These are phyloP conservation scores for Elaeis guineensis DNA, from an alignment of 176 grass and related monocot species.

Conservation along the genomic window DNA sequence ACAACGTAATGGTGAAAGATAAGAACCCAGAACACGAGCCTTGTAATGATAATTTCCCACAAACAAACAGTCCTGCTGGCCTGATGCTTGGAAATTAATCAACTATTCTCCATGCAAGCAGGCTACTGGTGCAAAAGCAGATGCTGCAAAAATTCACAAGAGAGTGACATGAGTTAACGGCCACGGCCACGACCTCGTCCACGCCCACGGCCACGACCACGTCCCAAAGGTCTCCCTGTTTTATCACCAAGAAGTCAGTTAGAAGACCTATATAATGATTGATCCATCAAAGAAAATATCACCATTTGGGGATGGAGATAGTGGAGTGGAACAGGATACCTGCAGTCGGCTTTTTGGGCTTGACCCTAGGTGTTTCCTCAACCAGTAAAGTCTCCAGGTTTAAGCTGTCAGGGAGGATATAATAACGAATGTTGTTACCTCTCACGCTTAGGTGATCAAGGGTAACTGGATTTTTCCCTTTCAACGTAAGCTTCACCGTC, in stretches of 20 bases:
- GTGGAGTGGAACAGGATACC: constrained; percentile 25
- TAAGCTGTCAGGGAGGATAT: constrained; percentile 88
- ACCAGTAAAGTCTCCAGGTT: constrained; percentile 85
- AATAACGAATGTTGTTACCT: constrained; percentile 94
- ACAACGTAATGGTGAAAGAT: too few relatives aligned
- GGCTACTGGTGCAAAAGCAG: constrained; percentile 8
- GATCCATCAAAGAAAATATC: not conserved
- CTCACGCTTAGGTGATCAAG: constrained; percentile 86
- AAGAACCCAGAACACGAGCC: too few relatives aligned
- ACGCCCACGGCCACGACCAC: constrained; percentile 70
- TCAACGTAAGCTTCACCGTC: constrained; percentile 82
- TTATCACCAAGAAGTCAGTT: constrained; percentile 1
- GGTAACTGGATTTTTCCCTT: constrained; percentile 80
- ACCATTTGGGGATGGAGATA: not conserved
- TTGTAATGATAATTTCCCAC: too few relatives aligned
- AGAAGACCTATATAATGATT: constrained; percentile 3
- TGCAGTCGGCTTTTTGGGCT: constrained; percentile 73
- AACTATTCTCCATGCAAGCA: not conserved
- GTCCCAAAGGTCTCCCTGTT: constrained; percentile 66
- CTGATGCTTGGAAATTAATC: too few relatives aligned
- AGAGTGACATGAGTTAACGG: constrained; percentile 31
- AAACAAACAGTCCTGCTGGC: too few relatives aligned
- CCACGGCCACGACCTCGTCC: constrained; percentile 57
- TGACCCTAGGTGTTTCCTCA: constrained; percentile 79
- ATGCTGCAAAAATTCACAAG: constrained; percentile 15